Evolutionary conservation across 768 basidiomycete species (phyloP).

Genomic region (Amanita rubescens): DNA sequence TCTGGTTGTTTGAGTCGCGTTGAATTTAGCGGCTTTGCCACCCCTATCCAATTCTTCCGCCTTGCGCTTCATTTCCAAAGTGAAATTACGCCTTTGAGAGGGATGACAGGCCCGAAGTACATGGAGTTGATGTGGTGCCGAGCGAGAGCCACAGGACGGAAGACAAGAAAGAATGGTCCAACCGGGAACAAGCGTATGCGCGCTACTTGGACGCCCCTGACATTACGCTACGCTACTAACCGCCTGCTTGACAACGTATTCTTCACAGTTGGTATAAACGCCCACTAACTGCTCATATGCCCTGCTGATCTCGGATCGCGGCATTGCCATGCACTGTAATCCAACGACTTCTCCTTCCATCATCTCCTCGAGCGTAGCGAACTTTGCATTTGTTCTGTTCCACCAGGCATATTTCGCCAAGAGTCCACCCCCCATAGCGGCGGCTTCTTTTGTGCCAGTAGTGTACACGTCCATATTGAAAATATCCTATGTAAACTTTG

Average conservation of each 20-base stretch:
- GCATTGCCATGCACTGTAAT: conserved; percentile 56
- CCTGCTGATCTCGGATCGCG: conserved; percentile 32
- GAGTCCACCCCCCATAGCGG: conserved; percentile 64
- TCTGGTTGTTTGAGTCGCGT: not conserved
- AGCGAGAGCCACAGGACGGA: not conserved
- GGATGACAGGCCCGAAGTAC: not conserved
- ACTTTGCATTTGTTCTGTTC: conserved; percentile 33
- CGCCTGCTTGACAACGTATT: conserved; percentile 29
- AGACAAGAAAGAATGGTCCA: not conserved
- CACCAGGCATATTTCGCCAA: conserved; percentile 71
- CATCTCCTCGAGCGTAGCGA: conserved; percentile 62
- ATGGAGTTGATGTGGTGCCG: not conserved
- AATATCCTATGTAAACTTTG: conserved; percentile 39
- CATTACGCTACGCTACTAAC: not conserved
- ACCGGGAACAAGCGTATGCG: not conserved
- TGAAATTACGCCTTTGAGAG: not conserved
- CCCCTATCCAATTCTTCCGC: not conserved
- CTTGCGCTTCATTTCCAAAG: conserved; percentile 3
- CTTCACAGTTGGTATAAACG: conserved; percentile 51
- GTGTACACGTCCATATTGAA: conserved; percentile 71
- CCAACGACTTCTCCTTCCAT: conserved; percentile 40
- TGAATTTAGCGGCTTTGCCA: not conserved
- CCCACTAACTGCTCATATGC: conserved; percentile 50
- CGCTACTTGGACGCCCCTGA: too few relatives aligned
- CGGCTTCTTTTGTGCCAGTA: conserved; percentile 60